Percentiles rank a stretch among this genome's conserved stretches.
Evolutionary conservation across 148 eudicot species (phyloP).

Genomic region (Bassia scoparia): DNA sequence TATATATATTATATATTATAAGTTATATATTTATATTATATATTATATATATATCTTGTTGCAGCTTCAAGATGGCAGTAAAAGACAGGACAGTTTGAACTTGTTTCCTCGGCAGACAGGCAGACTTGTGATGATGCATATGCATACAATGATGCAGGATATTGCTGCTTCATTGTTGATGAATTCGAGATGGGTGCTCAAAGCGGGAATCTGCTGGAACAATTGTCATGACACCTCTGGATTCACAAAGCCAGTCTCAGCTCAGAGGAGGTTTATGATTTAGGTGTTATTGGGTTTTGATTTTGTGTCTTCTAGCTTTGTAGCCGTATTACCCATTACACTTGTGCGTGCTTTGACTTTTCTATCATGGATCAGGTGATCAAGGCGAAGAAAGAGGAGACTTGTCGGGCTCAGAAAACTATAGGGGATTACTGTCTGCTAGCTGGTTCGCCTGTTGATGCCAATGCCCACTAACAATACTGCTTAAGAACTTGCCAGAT

Average conservation of each 20-base stretch:
- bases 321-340: slow-evolving; percentile 10
- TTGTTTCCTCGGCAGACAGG: slow-evolving; percentile 86
- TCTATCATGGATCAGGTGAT: slow-evolving; percentile 53
- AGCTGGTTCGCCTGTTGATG: slow-evolving; percentile 98
- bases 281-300: slow-evolving; percentile 70
- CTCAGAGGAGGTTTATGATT: slow-evolving; percentile 99
- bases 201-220: slow-evolving; percentile 97
- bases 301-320: slow-evolving; percentile 18
- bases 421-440: slow-evolving; percentile 92
- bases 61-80: slow-evolving; percentile 70
- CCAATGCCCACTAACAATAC: slow-evolving; percentile 94
- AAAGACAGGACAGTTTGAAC: slow-evolving; percentile 55
- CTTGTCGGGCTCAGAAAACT: slow-evolving; percentile 93
- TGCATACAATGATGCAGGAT: slow-evolving; percentile 96
- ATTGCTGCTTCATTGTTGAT: slow-evolving; percentile 91
- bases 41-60: slow-evolving; percentile 29
- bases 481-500: slow-evolving; percentile 85
- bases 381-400: slow-evolving; percentile 90
- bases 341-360: slow-evolving; percentile 21
- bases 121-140: slow-evolving; percentile 86
- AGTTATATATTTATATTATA: no score
- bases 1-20: no score
- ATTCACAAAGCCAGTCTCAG: slow-evolving; percentile 98
- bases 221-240: slow-evolving; percentile 90
- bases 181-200: slow-evolving; percentile 92